These are phyloP conservation scores for Brassica carinata DNA, from an alignment of 345 rosid species.

Conservation along the genomic window DNA sequence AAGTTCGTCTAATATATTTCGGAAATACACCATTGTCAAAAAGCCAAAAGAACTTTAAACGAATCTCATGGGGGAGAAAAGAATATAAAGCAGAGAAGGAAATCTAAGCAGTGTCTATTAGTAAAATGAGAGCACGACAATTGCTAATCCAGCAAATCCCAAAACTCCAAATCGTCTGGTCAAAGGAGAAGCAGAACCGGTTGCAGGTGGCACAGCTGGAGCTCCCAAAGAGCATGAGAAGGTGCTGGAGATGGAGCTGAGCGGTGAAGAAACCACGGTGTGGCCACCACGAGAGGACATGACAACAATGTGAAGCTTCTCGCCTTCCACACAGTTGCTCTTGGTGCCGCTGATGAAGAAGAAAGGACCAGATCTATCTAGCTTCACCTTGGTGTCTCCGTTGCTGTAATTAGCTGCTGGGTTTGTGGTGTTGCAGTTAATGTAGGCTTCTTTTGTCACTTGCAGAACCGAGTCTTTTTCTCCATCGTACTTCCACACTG, in stretches of 20 bases:
- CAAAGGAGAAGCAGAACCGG: slow-evolving; percentile 26
- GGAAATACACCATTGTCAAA: background rate
- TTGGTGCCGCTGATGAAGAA: slow-evolving; percentile 45
- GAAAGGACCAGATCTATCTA: slow-evolving; percentile 40
- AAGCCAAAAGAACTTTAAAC: slow-evolving; percentile 2
- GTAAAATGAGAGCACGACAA: slow-evolving; percentile 1
- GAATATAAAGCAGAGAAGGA: slow-evolving; percentile 8
- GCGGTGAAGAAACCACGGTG: slow-evolving; percentile 30
- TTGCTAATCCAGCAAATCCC: slow-evolving; percentile 26
- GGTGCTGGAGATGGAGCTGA: slow-evolving; percentile 46
- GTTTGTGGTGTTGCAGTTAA: slow-evolving; percentile 39
- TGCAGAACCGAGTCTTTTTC: slow-evolving; percentile 52
- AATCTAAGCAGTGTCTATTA: background rate
- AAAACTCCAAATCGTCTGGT: slow-evolving; percentile 6
- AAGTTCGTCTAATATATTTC: slow-evolving; percentile 9
- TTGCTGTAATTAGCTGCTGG: slow-evolving; percentile 37
- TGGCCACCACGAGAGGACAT: slow-evolving; percentile 37
- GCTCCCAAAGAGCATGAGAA: slow-evolving; percentile 9
- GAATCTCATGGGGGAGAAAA: background rate
- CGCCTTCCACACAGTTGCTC: slow-evolving; percentile 40
- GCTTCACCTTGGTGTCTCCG: slow-evolving; percentile 43
- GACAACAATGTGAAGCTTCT: slow-evolving; percentile 39
- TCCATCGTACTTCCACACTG: slow-evolving; percentile 73
- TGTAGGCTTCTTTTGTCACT: slow-evolving; percentile 41
- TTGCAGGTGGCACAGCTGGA: slow-evolving; percentile 30